Evolutionary conservation across 2,329 filamentous ascomycete genomes (phyloP).

Genomic region (Phyllosticta citrichinensis): DNA sequence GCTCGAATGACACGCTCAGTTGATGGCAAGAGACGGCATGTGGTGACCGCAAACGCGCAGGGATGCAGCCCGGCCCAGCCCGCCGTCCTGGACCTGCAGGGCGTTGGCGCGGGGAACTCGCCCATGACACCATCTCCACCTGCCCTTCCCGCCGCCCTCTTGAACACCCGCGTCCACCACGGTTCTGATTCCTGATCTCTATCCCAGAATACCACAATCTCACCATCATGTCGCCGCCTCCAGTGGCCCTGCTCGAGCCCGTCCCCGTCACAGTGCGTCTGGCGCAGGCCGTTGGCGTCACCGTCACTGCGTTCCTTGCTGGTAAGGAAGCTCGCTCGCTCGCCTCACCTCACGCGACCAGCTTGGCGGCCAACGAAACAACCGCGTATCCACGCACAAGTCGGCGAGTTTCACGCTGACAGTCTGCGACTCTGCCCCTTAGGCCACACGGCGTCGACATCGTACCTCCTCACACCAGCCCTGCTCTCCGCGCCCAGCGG

Average conservation of each 20-base stretch:
- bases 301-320: slow-evolving; percentile 38
- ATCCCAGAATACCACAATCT: background rate
- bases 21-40: too few species aligned
- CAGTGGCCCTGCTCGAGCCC: slow-evolving; percentile 13
- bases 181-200: background rate
- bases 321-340: slow-evolving; percentile 19
- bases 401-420: too few species aligned
- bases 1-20: too few species aligned
- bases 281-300: slow-evolving; percentile 43
- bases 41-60: background rate
- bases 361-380: background rate
- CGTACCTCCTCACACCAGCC: slow-evolving; percentile 39
- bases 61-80: background rate
- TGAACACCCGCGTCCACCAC: background rate
- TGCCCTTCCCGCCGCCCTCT: background rate
- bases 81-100: background rate
- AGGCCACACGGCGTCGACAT: slow-evolving; percentile 29
- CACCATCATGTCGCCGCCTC: slow-evolving; percentile 1
- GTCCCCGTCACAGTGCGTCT: slow-evolving; percentile 30
- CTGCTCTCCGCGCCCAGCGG: slow-evolving; percentile 44
- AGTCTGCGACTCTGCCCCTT: background rate
- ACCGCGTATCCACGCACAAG: background rate
- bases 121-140: background rate
- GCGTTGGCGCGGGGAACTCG: background rate
- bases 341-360: background rate